Conservation (phyloP, 352 stramenopile species). For the Pythium biforme region DNA sequence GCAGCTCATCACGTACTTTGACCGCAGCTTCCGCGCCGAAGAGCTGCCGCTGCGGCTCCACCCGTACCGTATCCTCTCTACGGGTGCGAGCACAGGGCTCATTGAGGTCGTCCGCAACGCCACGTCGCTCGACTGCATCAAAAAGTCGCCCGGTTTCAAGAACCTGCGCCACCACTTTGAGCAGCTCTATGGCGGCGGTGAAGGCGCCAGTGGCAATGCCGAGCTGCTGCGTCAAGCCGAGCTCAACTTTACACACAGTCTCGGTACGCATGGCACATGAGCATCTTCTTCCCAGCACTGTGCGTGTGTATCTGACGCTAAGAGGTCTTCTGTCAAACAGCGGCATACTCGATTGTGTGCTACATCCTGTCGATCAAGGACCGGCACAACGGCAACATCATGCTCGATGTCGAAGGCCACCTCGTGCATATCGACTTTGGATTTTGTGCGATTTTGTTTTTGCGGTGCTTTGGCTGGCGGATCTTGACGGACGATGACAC, state of each 20-base stretch:
- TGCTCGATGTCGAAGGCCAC: constrained; percentile 96
- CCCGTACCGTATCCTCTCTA: constrained; percentile 96
- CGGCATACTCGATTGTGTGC: constrained; percentile 96
- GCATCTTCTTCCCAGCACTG: no score
- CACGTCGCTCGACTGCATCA: constrained; percentile 96
- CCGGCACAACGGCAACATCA: constrained; percentile 99
- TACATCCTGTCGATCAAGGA: constrained; percentile 99
- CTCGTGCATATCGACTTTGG: constrained; percentile 99
- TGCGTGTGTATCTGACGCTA: no score
- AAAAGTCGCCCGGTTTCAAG: constrained; percentile 87
- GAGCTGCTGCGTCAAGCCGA: constrained; percentile 63
- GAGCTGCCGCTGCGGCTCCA: constrained; percentile 90
- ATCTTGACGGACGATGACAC: no score
- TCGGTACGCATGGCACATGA: no score
- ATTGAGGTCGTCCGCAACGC: constrained; percentile 96
- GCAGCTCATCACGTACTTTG: constrained; percentile 96
- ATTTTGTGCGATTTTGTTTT: constrained; percentile 91
- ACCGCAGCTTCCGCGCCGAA: constrained; percentile 92
- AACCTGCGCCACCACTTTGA: constrained; percentile 93
- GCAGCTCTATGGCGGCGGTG: constrained; percentile 81
- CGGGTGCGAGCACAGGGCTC: constrained; percentile 91
- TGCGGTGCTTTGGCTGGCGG: no score
- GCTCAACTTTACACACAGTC: constrained; percentile 82
- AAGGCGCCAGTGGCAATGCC: constrained; percentile 17
- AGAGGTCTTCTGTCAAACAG: no score